Evolutionary conservation across 805 yeast species (phyloP).

Genomic region (Nakazawaea wyomingensis): DNA sequence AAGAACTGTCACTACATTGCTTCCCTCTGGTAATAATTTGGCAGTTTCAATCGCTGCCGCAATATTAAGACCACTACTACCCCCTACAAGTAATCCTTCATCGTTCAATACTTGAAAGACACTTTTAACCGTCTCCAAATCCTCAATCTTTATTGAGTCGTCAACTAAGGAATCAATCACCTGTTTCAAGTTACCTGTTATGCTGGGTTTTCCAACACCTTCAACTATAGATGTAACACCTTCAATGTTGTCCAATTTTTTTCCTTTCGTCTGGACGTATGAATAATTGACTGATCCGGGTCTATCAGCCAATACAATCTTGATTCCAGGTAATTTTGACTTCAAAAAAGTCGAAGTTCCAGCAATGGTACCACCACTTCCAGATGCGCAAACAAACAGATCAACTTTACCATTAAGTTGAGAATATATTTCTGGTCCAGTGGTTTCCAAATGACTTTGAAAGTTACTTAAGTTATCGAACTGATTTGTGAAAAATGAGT

Average conservation of each 20-base stretch:
- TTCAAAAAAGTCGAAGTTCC: slow-evolving; percentile 75
- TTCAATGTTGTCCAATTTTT: slow-evolving; percentile 35
- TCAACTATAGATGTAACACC: slow-evolving; percentile 35
- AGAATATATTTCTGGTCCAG: slow-evolving; percentile 79
- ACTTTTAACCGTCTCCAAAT: slow-evolving; percentile 37
- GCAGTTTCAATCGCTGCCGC: slow-evolving; percentile 40
- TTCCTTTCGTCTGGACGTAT: slow-evolving; percentile 33
- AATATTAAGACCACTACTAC: slow-evolving; percentile 41
- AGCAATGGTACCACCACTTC: slow-evolving; percentile 86
- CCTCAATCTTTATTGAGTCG: slow-evolving; percentile 35
- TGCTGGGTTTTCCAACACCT: slow-evolving; percentile 46
- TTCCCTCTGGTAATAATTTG: slow-evolving; percentile 32
- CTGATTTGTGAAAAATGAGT: slow-evolving; percentile 47
- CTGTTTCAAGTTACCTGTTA: slow-evolving; percentile 35
- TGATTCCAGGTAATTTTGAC: slow-evolving; percentile 22
- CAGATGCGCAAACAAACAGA: slow-evolving; percentile 75
- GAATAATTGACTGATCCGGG: slow-evolving; percentile 42
- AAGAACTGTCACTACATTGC: slow-evolving; percentile 40
- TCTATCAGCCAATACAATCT: slow-evolving; percentile 36
- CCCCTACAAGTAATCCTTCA: slow-evolving; percentile 42
- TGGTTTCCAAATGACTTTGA: slow-evolving; percentile 65
- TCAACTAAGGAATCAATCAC: slow-evolving; percentile 33
- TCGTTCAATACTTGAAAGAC: slow-evolving; percentile 36
- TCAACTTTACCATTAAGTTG: slow-evolving; percentile 60
- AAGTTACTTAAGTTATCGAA: slow-evolving; percentile 82